Conservation (phyloP, 2,329 filamentous ascomycete species). For the Fusarium neocosmosporiellum region DNA sequence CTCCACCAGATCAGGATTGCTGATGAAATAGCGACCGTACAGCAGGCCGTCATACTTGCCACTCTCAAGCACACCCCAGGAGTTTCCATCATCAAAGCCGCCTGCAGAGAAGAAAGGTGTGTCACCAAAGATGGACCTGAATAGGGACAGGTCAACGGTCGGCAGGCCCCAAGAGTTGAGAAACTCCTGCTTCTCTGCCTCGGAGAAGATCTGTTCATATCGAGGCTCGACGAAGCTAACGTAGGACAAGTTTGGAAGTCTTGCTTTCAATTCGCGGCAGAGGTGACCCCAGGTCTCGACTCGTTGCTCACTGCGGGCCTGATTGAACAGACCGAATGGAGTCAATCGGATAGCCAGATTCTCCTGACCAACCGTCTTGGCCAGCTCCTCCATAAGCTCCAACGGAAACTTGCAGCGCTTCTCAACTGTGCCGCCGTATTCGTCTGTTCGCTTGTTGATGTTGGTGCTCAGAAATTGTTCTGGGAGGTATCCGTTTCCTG, state of each 20-base stretch:
- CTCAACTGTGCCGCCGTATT: slow-evolving; percentile 49
- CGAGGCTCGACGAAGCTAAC: slow-evolving; percentile 67
- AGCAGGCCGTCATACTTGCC: slow-evolving; percentile 59
- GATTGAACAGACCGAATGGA: slow-evolving; percentile 64
- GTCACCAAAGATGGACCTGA: slow-evolving; percentile 62
- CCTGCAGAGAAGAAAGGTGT: slow-evolving; percentile 68
- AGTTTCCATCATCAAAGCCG: slow-evolving; percentile 63
- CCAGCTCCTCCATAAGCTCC: slow-evolving; percentile 62
- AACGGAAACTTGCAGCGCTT: slow-evolving; percentile 62
- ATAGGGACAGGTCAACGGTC: slow-evolving; percentile 57
- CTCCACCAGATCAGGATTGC: slow-evolving; percentile 60
- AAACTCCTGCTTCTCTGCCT: slow-evolving; percentile 60
- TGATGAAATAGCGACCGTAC: slow-evolving; percentile 60
- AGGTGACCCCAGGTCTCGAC: slow-evolving; percentile 65
- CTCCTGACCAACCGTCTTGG: slow-evolving; percentile 56
- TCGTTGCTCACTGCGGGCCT: slow-evolving; percentile 60
- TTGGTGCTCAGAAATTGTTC: slow-evolving; percentile 54
- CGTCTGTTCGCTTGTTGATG: slow-evolving; percentile 50
- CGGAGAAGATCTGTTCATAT: slow-evolving; percentile 63
- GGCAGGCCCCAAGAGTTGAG: slow-evolving; percentile 59
- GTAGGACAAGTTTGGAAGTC: slow-evolving; percentile 59
- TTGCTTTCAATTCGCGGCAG: slow-evolving; percentile 59
- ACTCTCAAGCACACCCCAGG: slow-evolving; percentile 56
- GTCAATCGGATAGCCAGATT: slow-evolving; percentile 58
- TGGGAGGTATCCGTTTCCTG: slow-evolving; percentile 53